Evolutionary conservation across 495 filamentous ascomycete species (phyloP).

Genomic region (Penicillium cataractarum): DNA sequence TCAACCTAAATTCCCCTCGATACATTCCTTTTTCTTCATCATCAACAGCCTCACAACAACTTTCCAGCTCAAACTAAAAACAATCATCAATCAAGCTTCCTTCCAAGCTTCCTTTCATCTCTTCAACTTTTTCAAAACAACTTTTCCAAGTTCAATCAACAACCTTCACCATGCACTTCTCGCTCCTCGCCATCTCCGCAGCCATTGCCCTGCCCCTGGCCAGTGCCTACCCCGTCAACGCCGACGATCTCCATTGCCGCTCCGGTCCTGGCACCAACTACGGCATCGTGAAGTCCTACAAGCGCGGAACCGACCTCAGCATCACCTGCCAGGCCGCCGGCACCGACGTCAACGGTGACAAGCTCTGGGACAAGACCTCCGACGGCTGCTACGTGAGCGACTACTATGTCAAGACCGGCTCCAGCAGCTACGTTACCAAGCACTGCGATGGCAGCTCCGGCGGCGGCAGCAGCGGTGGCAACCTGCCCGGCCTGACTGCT

Average conservation of each 20-base stretch:
- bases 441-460: conserved; percentile 10
- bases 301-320: conserved; percentile 12
- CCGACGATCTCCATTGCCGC: conserved; percentile 19
- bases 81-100: not conserved
- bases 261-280: conserved; percentile 23
- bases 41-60: not conserved
- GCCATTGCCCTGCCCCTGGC: conserved; percentile 10
- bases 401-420: conserved; percentile 27
- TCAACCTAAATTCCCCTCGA: not conserved
- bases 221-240: conserved; percentile 22
- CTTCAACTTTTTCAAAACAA: not conserved
- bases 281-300: conserved; percentile 18
- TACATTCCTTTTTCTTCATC: not conserved
- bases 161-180: conserved; percentile 15
- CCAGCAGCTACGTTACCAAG: conserved; percentile 15
- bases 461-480: conserved; percentile 12
- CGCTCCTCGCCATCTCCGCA: conserved; percentile 14
- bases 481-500: conserved; percentile 19
- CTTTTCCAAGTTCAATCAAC: not conserved
- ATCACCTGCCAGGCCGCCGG: conserved; percentile 20
- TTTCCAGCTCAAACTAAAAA: not conserved
- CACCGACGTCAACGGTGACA: conserved; percentile 14
- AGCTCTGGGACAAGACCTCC: conserved; percentile 27
- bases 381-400: conserved; percentile 25
- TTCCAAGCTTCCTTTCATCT: not conserved